Evolutionary conservation across 1,284 basidiomycete species (phyloP), one percentile per base, ranked within the genome.

Genomic region (Sporisorium scitamineum): DNA sequence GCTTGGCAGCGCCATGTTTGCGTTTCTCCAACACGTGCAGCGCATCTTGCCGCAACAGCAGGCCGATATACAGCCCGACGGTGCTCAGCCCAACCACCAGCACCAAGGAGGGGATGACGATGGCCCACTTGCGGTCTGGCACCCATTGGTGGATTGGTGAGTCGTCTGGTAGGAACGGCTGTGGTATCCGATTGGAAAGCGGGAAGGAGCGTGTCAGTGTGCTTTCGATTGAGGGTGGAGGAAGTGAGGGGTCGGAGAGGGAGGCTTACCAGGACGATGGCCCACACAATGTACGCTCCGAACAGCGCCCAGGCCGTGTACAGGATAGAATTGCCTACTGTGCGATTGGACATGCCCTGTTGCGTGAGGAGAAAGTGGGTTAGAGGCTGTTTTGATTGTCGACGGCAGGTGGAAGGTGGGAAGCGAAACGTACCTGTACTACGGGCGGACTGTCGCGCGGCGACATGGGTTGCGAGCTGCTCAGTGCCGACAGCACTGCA

Each of bases 151-250:
- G 62, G 7, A 70, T n/a, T 2, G 48, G 16, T 7, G 59, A 66
- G 24, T 70, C 66, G 54, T 70, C 56, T 10, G 72, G 72, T 24
- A 75, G 39, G 47, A 75, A 75, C 1, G 72, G 72, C 72, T 75
- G 51, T 8, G n/a, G n/a, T 14, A 10, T 24, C 24, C n/a, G n/a
- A 31, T 3, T 10, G 7, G 32, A 48, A 22, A 18, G 53, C 3
- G 9, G 14, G 24, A 52, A 11, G 8, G 10, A 34, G 11, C 18
- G 29, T 8, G 20, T 47, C 22, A 45, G 29, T 24, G n/a, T 39
- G 26, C 14, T 13, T 39, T 22, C 6, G 22, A 31, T 22, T 34
- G 41, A 27, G 16, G 20, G 5, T 22, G 16, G 29, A n/a, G 7
- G 27, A 31, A 1, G 22, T 41, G 29, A 20, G 20, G n/a, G n/a